Evolutionary conservation across 2,329 filamentous ascomycete genomes (phyloP), one percentile per base, ranked within the genome.

Genomic region (Raffaelea ambrosiae): DNA sequence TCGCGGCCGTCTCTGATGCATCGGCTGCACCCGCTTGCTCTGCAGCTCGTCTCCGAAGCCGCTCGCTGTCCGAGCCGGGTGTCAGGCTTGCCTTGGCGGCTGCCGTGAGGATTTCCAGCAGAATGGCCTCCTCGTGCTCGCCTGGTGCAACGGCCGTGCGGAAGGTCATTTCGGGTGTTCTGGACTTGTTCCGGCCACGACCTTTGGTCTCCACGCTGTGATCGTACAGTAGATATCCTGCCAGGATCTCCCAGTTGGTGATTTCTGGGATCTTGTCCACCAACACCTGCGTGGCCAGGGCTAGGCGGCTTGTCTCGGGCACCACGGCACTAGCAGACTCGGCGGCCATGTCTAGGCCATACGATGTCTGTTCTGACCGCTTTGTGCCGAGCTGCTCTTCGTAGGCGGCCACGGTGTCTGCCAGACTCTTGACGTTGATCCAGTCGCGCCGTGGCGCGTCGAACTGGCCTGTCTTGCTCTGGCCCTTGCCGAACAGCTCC

Each of bases 161-260:
- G 44, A 94, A 76, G 22, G 77, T 73, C 18, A 70, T 70, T 44
- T 86, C 77, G 1, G 79, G 67, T 13, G 61, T 61, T 52, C 55
- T 61, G 5, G 59, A 52, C 42, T 53, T 60, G 11, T 48, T 52
- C 3, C 53, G 53, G 26, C 48, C 47, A 14, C 52, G 47, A 10
- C 46, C 68, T 48, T 63, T 79, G 61, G 59, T 67, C 60, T 77
- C 80, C 1, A 74, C 75, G 0, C 89, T 93, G 63, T 97, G 90
- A 58, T 98, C 93, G 61, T 88, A 95, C 2, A 98, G 72, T 7
- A 98, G 76, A 63, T 96, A 98, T 16, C 89, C 89, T 22, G 89
- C 85, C 48, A 98, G 67, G 4, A 86, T 76, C 60, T 95, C 87
- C 93, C 93, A 98, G 49, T 89, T 82, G 55, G 81, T 79, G 26